Percentiles rank a stretch among this genome's conserved stretches.
phyloP scores from a whole-genome alignment of 2,329 filamentous ascomycete genomes.

The Byssoonygena ceratinophila region DNA sequence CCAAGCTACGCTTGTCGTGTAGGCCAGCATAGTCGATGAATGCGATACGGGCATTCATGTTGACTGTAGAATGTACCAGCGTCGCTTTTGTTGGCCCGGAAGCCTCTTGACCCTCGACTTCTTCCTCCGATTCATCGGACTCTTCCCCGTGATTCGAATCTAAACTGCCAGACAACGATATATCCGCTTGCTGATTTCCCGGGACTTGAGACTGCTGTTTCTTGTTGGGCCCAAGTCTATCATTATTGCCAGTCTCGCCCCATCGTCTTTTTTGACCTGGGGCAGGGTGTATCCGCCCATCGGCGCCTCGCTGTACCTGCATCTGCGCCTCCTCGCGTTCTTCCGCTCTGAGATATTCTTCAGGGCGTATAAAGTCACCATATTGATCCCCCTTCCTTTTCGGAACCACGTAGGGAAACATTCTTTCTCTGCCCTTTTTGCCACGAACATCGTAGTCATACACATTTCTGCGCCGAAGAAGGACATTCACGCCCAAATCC shows the following conservation, averaged over 20 bases:
- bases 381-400: constrained; percentile 78
- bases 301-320: constrained; percentile 47
- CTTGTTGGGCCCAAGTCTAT: constrained; percentile 45
- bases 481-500: constrained; percentile 81
- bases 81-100: constrained; percentile 67
- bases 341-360: constrained; percentile 87
- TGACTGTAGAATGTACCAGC: constrained; percentile 52
- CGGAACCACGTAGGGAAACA: constrained; percentile 78
- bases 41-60: constrained; percentile 63
- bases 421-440: constrained; percentile 82
- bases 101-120: constrained; percentile 38
- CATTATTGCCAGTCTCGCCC: constrained; percentile 55
- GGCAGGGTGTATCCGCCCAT: constrained; percentile 48
- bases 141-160: constrained; percentile 38
- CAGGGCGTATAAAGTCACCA: constrained; percentile 83
- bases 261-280: constrained; percentile 91
- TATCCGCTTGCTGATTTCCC: constrained; percentile 31
- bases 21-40: constrained; percentile 87
- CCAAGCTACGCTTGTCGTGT: constrained; percentile 84
- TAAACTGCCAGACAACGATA: constrained; percentile 32
- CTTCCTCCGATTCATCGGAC: constrained; percentile 47
- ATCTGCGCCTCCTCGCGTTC: constrained; percentile 70
- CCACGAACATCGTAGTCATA: constrained; percentile 86
- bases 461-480: constrained; percentile 79
- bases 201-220: constrained; percentile 43